A percentile compares a stretch with the other conserved stretches of the same genome.
Evolutionary conservation across 2,329 filamentous ascomycete species (phyloP).

Genomic region (Hymenoscyphus fraxineus): DNA sequence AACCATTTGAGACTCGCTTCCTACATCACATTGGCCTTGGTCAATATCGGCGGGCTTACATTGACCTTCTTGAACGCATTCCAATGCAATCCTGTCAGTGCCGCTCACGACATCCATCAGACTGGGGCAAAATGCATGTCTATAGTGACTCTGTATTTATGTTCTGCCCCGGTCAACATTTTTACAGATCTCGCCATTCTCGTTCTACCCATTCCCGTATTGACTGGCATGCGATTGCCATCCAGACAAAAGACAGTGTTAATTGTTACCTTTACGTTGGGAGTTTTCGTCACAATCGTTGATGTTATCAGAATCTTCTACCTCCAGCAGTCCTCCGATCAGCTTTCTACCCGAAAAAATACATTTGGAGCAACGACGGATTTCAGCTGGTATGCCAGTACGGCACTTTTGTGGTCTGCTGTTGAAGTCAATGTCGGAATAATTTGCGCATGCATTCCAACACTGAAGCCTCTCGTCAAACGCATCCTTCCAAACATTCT

Average conservation of each 20-base stretch:
- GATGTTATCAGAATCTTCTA: constrained; percentile 90
- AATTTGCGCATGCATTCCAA: constrained; percentile 85
- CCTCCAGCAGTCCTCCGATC: constrained; percentile 53
- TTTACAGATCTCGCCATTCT: constrained; percentile 86
- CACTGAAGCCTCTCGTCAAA: constrained; percentile 79
- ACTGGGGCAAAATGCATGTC: constrained; percentile 45
- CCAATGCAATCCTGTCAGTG: constrained; percentile 73
- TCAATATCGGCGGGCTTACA: constrained; percentile 73
- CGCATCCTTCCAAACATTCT: constrained; percentile 31
- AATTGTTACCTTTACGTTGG: constrained; percentile 79
- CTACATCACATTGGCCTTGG: constrained; percentile 71
- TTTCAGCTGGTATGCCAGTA: constrained; percentile 70
- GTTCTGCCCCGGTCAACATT: constrained; percentile 85
- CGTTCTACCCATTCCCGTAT: constrained; percentile 80
- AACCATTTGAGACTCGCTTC: constrained; percentile 75
- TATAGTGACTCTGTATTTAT: constrained; percentile 55
- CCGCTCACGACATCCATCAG: constrained; percentile 54
- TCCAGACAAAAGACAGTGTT: constrained; percentile 83
- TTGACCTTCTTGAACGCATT: constrained; percentile 85
- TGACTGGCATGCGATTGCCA: constrained; percentile 82
- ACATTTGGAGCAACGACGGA: constrained; percentile 47
- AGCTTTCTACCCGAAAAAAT: constrained; percentile 4
- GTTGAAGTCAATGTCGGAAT: constrained; percentile 90
- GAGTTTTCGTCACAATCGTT: constrained; percentile 81
- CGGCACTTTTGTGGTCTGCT: constrained; percentile 93